Percentiles rank a stretch among this genome's conserved stretches.
Conservation (phyloP, 768 basidiomycete genomes). For the Kwoniella heveanensis region DNA sequence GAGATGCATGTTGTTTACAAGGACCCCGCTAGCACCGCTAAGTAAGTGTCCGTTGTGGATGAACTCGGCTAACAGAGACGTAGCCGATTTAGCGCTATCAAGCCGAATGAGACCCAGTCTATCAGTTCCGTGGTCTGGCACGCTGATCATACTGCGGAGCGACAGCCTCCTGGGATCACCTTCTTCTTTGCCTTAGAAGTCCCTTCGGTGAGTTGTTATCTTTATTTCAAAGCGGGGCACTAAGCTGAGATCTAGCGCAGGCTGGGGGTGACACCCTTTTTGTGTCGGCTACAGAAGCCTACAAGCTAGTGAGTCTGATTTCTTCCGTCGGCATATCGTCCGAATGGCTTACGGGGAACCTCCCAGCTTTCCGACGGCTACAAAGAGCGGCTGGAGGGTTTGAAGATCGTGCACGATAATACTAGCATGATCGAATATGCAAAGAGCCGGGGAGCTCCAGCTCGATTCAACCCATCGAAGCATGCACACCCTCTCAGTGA, state of each 20-base stretch:
- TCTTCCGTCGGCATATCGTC: too few species aligned
- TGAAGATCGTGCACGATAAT: slow-evolving; percentile 64
- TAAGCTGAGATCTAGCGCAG: slow-evolving; percentile 20
- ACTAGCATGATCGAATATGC: slow-evolving; percentile 62
- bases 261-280: slow-evolving; percentile 65
- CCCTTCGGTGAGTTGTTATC: slow-evolving; percentile 59
- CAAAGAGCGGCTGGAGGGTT: slow-evolving; percentile 64
- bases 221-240: slow-evolving; percentile 64
- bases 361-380: slow-evolving; percentile 63
- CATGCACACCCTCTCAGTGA: slow-evolving; percentile 47
- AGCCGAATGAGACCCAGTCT: slow-evolving; percentile 16
- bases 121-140: slow-evolving; percentile 30
- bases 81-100: slow-evolving; percentile 1
- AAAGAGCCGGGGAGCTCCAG: slow-evolving; percentile 59
- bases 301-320: slow-evolving; percentile 57
- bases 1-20: slow-evolving; percentile 26
- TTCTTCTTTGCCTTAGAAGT: slow-evolving; percentile 24
- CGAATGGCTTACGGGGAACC: too few species aligned
- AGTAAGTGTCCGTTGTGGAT: slow-evolving; percentile 6
- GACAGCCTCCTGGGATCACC: slow-evolving; percentile 21
- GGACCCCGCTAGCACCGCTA: slow-evolving; percentile 4
- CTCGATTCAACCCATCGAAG: slow-evolving; percentile 62
- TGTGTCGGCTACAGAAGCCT: slow-evolving; percentile 65
- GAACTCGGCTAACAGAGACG: slow-evolving; percentile 13
- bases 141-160: slow-evolving; percentile 24